phyloP scores from a whole-genome alignment of 2,329 filamentous ascomycete species.

The Chalaropsis ovoidea region DNA sequence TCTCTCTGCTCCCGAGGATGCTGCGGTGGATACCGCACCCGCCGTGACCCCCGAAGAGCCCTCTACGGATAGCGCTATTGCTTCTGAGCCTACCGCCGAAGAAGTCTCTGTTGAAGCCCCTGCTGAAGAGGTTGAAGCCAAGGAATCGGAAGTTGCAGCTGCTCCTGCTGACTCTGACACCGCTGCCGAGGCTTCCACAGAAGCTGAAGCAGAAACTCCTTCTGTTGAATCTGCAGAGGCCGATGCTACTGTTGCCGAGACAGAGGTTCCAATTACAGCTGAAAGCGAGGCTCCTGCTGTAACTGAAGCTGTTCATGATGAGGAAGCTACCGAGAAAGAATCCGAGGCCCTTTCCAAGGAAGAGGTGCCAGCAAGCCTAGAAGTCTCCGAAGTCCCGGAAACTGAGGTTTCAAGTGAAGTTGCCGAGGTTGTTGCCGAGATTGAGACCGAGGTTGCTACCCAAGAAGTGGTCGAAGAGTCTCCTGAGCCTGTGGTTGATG shows the following conservation, averaged over 20 bases:
- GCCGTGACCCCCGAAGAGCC: slow-evolving; percentile 28
- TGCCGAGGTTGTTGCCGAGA: slow-evolving; percentile 24
- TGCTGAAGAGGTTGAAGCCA: slow-evolving; percentile 21
- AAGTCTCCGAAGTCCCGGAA: slow-evolving; percentile 20
- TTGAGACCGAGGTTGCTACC: slow-evolving; percentile 23
- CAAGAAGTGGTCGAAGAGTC: background rate
- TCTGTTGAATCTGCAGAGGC: slow-evolving; percentile 10
- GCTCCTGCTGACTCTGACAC: slow-evolving; percentile 12
- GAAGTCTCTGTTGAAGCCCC: slow-evolving; percentile 1
- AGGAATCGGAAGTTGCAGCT: background rate
- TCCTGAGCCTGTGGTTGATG: background rate
- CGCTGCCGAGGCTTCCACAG: slow-evolving; percentile 15
- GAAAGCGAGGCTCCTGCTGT: background rate
- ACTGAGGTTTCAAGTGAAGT: slow-evolving; percentile 10
- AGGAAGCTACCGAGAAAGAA: background rate
- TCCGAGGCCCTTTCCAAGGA: background rate
- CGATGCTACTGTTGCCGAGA: slow-evolving; percentile 21
- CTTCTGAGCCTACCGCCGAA: background rate
- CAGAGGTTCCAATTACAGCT: slow-evolving; percentile 23
- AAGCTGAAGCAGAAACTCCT: background rate
- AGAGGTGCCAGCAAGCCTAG: slow-evolving; percentile 11
- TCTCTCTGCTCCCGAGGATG: background rate
- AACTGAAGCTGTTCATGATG: background rate
- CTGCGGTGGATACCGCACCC: slow-evolving; percentile 12
- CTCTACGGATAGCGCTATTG: slow-evolving; percentile 27